These are phyloP conservation scores for Apophysomyces trapeziformis DNA, from an alignment of 371 early-diverging fungal species.

Conservation along the genomic window DNA sequence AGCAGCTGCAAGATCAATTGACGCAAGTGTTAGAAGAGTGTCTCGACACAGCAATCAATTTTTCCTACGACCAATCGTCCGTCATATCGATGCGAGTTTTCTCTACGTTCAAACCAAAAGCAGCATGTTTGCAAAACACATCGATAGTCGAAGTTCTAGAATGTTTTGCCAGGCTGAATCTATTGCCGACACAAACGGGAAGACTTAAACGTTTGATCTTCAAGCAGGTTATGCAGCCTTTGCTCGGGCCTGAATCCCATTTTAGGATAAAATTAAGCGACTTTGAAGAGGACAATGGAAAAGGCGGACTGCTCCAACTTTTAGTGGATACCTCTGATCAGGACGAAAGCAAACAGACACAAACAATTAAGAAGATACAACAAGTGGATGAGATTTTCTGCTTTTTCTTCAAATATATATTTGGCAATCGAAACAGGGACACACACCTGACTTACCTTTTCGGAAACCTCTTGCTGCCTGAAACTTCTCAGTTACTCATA, in stretches of 20 bases:
- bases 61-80: not conserved
- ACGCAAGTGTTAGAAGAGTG: not conserved
- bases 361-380: not conserved
- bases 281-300: not conserved
- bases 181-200: constrained; percentile 10
- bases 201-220: constrained; percentile 8
- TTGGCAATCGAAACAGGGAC: constrained; percentile 7
- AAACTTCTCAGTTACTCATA: constrained; percentile 19
- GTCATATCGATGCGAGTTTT: not conserved
- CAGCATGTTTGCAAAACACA: not conserved
- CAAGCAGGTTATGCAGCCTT: not conserved
- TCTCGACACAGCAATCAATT: not conserved
- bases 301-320: not conserved
- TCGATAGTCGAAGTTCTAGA: constrained; percentile 2
- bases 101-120: not conserved
- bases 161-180: constrained; percentile 13
- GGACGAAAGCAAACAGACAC: not conserved
- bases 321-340: not conserved
- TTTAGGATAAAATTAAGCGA: not conserved
- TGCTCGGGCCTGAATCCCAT: not conserved
- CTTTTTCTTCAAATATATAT: constrained; percentile 17
- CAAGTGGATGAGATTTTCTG: not conserved
- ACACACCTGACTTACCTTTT: constrained; percentile 14
- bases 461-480: constrained; percentile 28
- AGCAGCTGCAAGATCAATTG: not conserved